These are phyloP conservation scores for Decorospora gaudefroyi DNA, from an alignment of 2,329 filamentous ascomycete genomes.

Conservation along the genomic window DNA sequence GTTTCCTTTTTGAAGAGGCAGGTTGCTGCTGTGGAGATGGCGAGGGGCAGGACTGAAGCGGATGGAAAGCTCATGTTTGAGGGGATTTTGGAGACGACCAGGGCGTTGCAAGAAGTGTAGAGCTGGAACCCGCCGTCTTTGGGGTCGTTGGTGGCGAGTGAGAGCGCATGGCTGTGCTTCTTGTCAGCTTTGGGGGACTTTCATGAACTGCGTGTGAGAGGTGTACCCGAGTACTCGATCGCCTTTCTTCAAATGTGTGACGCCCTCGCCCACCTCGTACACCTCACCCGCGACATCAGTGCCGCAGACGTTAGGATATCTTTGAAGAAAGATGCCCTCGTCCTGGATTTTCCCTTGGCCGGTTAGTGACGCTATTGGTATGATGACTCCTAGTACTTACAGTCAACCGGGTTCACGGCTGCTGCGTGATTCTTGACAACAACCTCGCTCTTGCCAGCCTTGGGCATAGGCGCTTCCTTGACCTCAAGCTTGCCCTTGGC, in stretches of 20 bases:
- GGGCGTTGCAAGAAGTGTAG: slow-evolving; percentile 39
- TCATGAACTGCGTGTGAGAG: background rate
- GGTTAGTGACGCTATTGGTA: slow-evolving; percentile 6
- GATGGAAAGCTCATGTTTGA: slow-evolving; percentile 45
- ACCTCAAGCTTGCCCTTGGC: slow-evolving; percentile 38
- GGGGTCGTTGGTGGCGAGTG: slow-evolving; percentile 29
- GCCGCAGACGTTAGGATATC: slow-evolving; percentile 46
- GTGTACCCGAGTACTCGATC: slow-evolving; percentile 51
- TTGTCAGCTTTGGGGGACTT: slow-evolving; percentile 6
- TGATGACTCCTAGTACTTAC: slow-evolving; percentile 15
- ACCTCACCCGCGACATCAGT: slow-evolving; percentile 54
- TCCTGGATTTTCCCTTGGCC: slow-evolving; percentile 42
- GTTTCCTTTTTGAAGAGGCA: slow-evolving; percentile 50
- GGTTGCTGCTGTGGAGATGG: slow-evolving; percentile 51
- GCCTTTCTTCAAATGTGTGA: slow-evolving; percentile 52
- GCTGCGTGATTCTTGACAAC: slow-evolving; percentile 43
- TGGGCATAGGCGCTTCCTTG: slow-evolving; percentile 35
- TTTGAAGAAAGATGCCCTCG: slow-evolving; percentile 43
- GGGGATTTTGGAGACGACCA: slow-evolving; percentile 48
- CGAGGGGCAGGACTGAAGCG: slow-evolving; percentile 52
- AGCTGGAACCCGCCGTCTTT: slow-evolving; percentile 42
- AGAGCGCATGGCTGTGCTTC: slow-evolving; percentile 31
- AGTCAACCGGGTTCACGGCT: slow-evolving; percentile 43
- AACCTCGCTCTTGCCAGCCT: slow-evolving; percentile 38
- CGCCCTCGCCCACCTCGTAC: slow-evolving; percentile 52